Evolutionary conservation across 768 basidiomycete species (phyloP).

Genomic region (Hirschioporus abietinus): DNA sequence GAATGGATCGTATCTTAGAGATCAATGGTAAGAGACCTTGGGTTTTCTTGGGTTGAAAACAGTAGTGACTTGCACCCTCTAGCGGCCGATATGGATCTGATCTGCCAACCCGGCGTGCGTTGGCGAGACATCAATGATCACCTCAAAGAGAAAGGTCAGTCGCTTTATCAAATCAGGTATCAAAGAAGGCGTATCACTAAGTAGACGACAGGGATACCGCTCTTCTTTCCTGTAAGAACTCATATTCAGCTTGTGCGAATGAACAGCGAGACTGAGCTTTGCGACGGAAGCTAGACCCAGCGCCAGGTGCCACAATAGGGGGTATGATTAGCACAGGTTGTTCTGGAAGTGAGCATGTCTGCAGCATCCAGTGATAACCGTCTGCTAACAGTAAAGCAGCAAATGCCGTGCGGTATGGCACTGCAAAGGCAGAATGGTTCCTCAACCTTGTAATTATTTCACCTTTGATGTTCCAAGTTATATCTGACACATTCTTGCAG

Average conservation of each 20-base stretch:
- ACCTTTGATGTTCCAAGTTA: not conserved
- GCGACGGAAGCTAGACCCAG: constrained; percentile 58
- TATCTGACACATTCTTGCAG: constrained; percentile 29
- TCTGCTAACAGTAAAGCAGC: constrained; percentile 30
- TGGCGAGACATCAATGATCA: constrained; percentile 73
- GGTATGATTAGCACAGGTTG: constrained; percentile 87
- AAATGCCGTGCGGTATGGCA: constrained; percentile 83
- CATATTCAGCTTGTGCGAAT: not conserved
- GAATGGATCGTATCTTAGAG: constrained; percentile 74
- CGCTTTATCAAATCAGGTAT: not conserved
- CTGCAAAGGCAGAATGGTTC: constrained; percentile 89
- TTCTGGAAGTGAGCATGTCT: constrained; percentile 57
- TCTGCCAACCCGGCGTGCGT: constrained; percentile 66
- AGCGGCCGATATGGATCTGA: constrained; percentile 69
- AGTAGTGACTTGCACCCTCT: not conserved
- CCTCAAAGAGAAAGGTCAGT: constrained; percentile 52
- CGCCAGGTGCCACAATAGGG: constrained; percentile 75
- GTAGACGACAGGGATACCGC: constrained; percentile 50
- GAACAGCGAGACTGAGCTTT: not conserved
- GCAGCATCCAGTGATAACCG: not conserved
- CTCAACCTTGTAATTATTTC: constrained; percentile 59
- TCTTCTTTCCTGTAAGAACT: constrained; percentile 74
- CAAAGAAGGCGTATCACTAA: not conserved
- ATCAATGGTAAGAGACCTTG: constrained; percentile 52
- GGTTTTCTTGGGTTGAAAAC: not conserved